These are phyloP conservation scores for Fraxinus paxiana DNA, from an alignment of 305 asterid genomes.

Conservation along the genomic window DNA sequence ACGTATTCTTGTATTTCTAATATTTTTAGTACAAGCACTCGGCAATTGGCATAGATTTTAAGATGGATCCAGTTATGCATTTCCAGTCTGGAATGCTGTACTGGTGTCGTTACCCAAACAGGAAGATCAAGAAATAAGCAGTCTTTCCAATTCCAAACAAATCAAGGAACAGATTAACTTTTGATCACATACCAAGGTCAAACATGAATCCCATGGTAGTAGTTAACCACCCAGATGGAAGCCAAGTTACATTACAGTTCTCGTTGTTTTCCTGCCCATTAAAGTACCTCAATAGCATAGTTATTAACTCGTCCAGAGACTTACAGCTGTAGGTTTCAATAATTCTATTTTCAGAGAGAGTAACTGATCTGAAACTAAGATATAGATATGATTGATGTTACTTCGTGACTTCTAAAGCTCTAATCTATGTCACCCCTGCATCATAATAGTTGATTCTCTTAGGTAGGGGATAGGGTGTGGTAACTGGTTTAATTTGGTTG, in stretches of 20 bases:
- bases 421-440: neutral
- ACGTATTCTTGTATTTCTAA: constrained; percentile 26
- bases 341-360: neutral
- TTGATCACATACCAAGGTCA: neutral
- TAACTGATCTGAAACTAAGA: neutral
- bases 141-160: constrained; percentile 8
- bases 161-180: neutral
- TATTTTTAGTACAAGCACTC: neutral
- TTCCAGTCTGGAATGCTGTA: constrained; percentile 9
- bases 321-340: neutral
- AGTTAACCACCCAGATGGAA: neutral
- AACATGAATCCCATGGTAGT: neutral
- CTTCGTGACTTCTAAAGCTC: neutral
- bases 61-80: constrained; percentile 3
- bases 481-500: neutral
- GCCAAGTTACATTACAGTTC: neutral
- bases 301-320: neutral
- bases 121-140: neutral
- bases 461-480: neutral
- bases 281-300: neutral
- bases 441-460: neutral
- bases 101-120: neutral
- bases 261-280: constrained; percentile 1
- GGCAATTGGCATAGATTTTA: constrained; percentile 8
- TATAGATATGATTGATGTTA: neutral